Evolutionary conservation across 331 rosid genomes (phyloP), one percentile per base, ranked within the genome.

Genomic region (Erythrophleum ivorense): DNA sequence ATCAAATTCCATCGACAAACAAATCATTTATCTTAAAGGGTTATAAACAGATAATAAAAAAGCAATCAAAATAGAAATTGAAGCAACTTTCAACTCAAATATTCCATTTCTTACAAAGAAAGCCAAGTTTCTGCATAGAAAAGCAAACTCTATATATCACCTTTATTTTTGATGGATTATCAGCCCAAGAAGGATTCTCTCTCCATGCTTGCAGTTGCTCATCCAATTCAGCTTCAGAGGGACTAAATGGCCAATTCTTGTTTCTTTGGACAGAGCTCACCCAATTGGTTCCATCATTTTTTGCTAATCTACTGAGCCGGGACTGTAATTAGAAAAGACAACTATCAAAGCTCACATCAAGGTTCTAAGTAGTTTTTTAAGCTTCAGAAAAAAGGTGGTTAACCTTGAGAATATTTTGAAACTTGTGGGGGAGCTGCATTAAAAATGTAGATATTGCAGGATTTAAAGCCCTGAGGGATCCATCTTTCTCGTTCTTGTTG

Each of bases 161-260:
- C 98, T 94, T 89, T 80, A 94, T 73, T 60, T 85, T 73, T 14
- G 95, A 85, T 66, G 93, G 85, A 81, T 84, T 89, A 85, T 94
- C 98, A 65, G 34, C 88, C 99, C 99, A 96, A 40, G 91, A 88
- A 78, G 97, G 97, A 78, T 94, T 94, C 80, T 90, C 94, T 86
- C 85, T 88, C 99, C 98, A 96, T 29, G 93, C 94, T 79, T 81
- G 92, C 85, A 96, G 24, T 86, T 96, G 99, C 87, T 90, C 94
- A 82, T 89, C 85, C 62, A 91, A 73, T 63, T 94, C 98, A 89
- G 74, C 89, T 83, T 91, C 92, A 82, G 90, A 91, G 76, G 81
- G 81, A 75, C 80, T 46, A 68, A 81, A 69, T 68, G 87, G 57
- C 41, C 53, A 74, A 29, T 84, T 80, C 63, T 60, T 83, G 46